Evolutionary conservation across 345 rosid species (phyloP), one percentile per base, ranked within the genome.

Genomic region (Hibiscus syriacus): DNA sequence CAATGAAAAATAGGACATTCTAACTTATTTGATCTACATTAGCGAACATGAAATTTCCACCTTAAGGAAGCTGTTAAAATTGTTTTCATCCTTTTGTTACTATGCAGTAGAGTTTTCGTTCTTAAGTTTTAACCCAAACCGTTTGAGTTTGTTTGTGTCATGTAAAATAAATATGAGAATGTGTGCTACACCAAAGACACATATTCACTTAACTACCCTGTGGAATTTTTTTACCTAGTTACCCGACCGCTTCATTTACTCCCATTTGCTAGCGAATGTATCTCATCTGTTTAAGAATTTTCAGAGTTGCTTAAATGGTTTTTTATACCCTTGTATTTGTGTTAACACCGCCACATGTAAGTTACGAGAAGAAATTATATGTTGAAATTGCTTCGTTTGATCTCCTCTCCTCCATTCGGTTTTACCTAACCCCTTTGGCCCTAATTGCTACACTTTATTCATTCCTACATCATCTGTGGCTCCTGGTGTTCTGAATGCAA

Each of bases 401-500:
- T 32, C 64, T 32, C 25, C 13, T 58, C 43, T 20, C 48, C 25
- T 68, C 3, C 19, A 10, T 30, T 54, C 30, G 22, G 20, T 62
- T 22, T 67, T 27, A 0, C 30, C 27, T 27, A n/a, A 19, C 25
- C 43, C 45, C 9, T 59, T 30, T 2, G 3, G 8, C 64, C 48
- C 29, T 41, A 59, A 67, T 19, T 23, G 26, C 4, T 10, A 5
- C 63, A 36, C 54, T n/a, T 58, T 14, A 34, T 52, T 55, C 36
- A 22, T 67, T 39, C 72, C 48, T 12, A 29, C 53, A 29, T 49
- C 39, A 67, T 67, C n/a, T 41, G 46, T 29, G 32, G 46, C 20
- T 22, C 29, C 27, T 38, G 29, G 36, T 10, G 10, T 38, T 60
- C 65, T 60, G 10, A 41, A 62, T 62, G 30, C 53, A 23, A 25